Base-by-base conservation (phyloP, 169 alveolate species). In the Plasmodium yoelii region DNA sequence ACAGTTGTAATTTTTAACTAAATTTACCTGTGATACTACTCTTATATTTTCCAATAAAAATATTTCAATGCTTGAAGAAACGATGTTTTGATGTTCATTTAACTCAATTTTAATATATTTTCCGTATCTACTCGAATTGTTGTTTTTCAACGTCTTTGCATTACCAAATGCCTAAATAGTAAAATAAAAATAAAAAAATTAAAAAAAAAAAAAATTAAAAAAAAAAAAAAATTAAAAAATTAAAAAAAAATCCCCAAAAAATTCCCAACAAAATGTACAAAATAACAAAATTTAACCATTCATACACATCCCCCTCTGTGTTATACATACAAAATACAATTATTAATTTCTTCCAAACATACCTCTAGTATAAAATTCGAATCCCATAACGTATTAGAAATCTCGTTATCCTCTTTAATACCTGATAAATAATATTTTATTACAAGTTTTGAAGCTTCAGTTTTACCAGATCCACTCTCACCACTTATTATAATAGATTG, bases 401-500 rank as follows among this genome's bases (percentile, higher is more conserved):
- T 70, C 3, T 51, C 72, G 65, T 86, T 70, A 73, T 63, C 75
- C 28, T 60, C 51, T 46, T 49, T 86, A 12, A 57, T 59, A 7
- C 86, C 91, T 42, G 93, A 87, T 1, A 96, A 95, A 86, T 93
- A 94, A 87, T 63, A 95, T 90, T 68, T 92, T 95, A 95, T 95
- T 65, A 95, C 88, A 61, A 93, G 96, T 84, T 98, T 98, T 34
- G 99, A 98, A 47, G 99, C 98, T 95, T 98, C 99, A 0, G 99
- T 99, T 94, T 99, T 99, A 7, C 99, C 99, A 1, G 99, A 99
- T 0, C 99, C 99, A 70, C 99, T 96, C 91, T 99, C 99, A 5
- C 99, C 99, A 18, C 99, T 95, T 72, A 99, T 98, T 46, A 99
- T 98, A 28, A 99, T 96, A 12, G 99, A 96, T 75, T 99, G 99